Evolutionary conservation across 2,329 filamentous ascomycete genomes (phyloP).

Genomic region (Pleoardoris graminearum): DNA sequence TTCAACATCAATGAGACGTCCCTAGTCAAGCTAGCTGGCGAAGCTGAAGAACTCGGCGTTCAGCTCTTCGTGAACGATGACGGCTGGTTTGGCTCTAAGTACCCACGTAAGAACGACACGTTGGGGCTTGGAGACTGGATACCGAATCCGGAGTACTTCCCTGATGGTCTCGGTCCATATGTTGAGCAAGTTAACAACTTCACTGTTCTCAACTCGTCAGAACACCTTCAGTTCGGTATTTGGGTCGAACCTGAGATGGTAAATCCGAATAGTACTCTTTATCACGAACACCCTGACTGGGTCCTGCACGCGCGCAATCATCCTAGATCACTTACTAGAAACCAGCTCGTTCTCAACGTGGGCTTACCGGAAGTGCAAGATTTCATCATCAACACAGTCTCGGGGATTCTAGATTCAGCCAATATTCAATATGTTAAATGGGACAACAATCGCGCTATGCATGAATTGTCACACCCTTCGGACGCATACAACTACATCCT

Average conservation of each 20-base stretch:
- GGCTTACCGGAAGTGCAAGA: constrained; percentile 65
- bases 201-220: constrained; percentile 52
- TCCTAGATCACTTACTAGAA: constrained; percentile 58
- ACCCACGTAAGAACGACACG: constrained; percentile 61
- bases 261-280: constrained; percentile 64
- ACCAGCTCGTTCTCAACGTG: constrained; percentile 65
- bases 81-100: constrained; percentile 68
- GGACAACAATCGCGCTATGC: constrained; percentile 69
- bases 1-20: constrained; percentile 62
- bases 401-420: constrained; percentile 57
- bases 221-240: constrained; percentile 62
- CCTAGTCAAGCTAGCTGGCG: constrained; percentile 59
- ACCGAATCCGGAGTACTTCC: constrained; percentile 62
- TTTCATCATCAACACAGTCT: constrained; percentile 61
- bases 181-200: constrained; percentile 57
- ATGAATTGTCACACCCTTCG: constrained; percentile 60
- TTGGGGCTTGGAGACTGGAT: constrained; percentile 67
- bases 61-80: constrained; percentile 68
- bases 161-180: constrained; percentile 58
- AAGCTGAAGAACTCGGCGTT: constrained; percentile 63
- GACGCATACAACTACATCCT: constrained; percentile 64
- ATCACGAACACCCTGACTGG: constrained; percentile 67
- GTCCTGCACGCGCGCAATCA: constrained; percentile 61
- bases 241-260: constrained; percentile 74
- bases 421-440: constrained; percentile 66